A percentile compares a stretch with the other conserved stretches of the same genome.
phyloP scores from a whole-genome alignment of 176 grass and related monocot species.

The Cenchrus fungigraminus region DNA sequence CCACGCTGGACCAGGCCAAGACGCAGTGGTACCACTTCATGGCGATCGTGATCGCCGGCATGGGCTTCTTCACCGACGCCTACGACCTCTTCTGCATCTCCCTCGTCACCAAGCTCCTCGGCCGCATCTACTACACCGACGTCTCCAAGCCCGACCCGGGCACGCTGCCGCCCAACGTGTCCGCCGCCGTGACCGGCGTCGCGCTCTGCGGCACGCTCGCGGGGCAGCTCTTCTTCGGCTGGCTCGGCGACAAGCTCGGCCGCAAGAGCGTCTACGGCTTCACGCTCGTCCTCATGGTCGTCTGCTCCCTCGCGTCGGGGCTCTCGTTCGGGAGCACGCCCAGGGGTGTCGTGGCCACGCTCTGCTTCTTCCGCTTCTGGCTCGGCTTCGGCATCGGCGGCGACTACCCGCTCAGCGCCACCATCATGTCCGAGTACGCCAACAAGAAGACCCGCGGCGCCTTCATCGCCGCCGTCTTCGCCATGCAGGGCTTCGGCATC shows the following conservation, averaged over 20 bases:
- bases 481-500: constrained; percentile 80
- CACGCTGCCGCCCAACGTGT: constrained; percentile 45
- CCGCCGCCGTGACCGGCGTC: constrained; percentile 50
- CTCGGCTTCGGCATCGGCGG: constrained; percentile 77
- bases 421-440: constrained; percentile 84
- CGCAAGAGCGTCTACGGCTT: constrained; percentile 67
- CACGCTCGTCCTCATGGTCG: constrained; percentile 58
- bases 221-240: constrained; percentile 65
- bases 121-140: constrained; percentile 42
- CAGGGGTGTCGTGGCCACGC: constrained; percentile 49
- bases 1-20: constrained; percentile 53
- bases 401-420: constrained; percentile 72
- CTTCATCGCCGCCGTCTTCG: constrained; percentile 83
- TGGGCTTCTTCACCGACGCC: constrained; percentile 80
- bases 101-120: constrained; percentile 39
- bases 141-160: neutral
- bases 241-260: constrained; percentile 70
- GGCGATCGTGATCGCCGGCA: constrained; percentile 69
- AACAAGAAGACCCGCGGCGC: constrained; percentile 71
- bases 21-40: constrained; percentile 75
- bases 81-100: constrained; percentile 70
- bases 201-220: constrained; percentile 58
- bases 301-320: constrained; percentile 57
- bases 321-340: constrained; percentile 42
- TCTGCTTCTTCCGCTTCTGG: constrained; percentile 67